Base-by-base conservation (phyloP, 2,329 filamentous ascomycete species). In the Trichoderma polysporum region DNA sequence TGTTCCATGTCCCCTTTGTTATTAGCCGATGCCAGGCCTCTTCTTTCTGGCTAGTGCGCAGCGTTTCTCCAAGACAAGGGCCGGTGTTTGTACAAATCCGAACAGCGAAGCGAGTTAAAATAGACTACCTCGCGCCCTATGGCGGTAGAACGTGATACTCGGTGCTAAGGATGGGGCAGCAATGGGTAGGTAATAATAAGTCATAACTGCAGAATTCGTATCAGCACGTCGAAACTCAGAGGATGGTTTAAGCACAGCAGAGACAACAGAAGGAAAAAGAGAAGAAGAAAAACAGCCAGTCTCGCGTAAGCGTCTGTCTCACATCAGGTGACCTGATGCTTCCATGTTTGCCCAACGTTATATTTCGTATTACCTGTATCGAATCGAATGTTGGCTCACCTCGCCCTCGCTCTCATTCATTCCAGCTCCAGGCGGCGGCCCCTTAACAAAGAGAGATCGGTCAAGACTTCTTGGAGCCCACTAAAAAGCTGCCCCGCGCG, bases 51-150 rank as follows among this genome's bases (percentile, higher is more conserved):
- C 13, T 58, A 41, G 37, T 41, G 25, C 31, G 37, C 6, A 25
- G 27, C 35, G 19, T 31, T 9, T 37, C 31, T 56, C 53, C 56
- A 52, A 15, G 12, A 10, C 37, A 39, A 17, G 25, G 25, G 17
- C 37, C 56, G 37, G 56, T 22, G 56, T 31, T 59, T 59, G 39
- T 37, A 17, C 54, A 59, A 59, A 3, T 15, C 56, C 56, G 56
- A 59, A 22, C 56, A 59, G 56, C 56, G 56, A 59, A 25, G 33
- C 56, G 17, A 58, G 25, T 47, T 22, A 47, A 45, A 31, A 59
- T 7, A 17, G 56, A 33, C 56, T 45, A 19, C 39, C 56, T n/a
- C 15, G 56, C 25, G 56, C 37, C 37, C n/a, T 41, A 17, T 59
- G n/a, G n/a, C n/a, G n/a, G n/a, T 19, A 22, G 10, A 39, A 1